phyloP scores from a whole-genome alignment of 106 monocot species.

The Ottelia alismoides region DNA sequence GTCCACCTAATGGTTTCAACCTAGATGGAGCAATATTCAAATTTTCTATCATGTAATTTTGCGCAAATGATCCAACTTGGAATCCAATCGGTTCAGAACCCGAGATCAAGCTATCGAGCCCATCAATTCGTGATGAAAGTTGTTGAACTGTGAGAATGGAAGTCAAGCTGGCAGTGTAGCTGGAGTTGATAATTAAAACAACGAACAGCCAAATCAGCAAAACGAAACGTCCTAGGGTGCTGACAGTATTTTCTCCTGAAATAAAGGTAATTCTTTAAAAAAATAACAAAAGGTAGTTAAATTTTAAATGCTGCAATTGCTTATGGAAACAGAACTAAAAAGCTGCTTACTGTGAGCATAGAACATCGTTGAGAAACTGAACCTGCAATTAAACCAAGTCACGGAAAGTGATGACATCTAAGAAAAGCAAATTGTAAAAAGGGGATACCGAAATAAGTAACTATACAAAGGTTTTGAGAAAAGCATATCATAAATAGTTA shows the following conservation, averaged over 20 bases:
- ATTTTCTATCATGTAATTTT: conserved; percentile 9
- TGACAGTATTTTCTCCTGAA: conserved; percentile 9
- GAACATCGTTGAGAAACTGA: conserved; percentile 13
- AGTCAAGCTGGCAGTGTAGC: conserved; percentile 22
- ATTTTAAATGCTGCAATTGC: background rate
- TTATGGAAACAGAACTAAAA: background rate
- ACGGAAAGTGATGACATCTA: background rate
- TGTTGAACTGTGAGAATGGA: conserved; percentile 21
- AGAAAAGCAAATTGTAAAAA: too few relatives aligned
- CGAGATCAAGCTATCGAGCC: conserved; percentile 6
- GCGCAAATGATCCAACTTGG: conserved; percentile 2
- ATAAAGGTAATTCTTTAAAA: background rate
- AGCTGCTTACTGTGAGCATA: conserved; percentile 5
- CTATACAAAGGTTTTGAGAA: too few relatives aligned
- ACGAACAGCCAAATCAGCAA: conserved; percentile 24
- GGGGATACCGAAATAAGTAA: too few relatives aligned
- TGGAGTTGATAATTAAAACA: conserved; percentile 10
- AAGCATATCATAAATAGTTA: too few relatives aligned
- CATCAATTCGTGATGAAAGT: conserved; percentile 5
- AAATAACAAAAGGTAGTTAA: background rate
- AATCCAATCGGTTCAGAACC: conserved; percentile 6
- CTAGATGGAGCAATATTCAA: conserved; percentile 7
- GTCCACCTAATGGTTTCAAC: background rate
- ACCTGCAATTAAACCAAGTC: conserved; percentile 7
- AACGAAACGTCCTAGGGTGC: conserved; percentile 5